Percentiles rank a stretch among this genome's conserved stretches.
phyloP scores from a whole-genome alignment of 1,284 basidiomycete genomes.

The Marasmius oreades region DNA sequence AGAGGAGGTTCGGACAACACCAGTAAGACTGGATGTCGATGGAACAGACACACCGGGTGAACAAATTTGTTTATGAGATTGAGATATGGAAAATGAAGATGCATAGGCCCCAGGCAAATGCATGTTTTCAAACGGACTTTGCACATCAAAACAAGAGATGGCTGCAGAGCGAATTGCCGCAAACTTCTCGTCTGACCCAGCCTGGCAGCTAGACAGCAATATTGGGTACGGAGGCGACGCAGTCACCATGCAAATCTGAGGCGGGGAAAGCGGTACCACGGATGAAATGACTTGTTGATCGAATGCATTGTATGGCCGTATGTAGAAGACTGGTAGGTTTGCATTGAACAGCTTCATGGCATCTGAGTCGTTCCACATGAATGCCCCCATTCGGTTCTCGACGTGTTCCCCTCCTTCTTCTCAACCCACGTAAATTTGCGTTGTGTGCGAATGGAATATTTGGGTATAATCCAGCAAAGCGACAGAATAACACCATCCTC shows the following conservation, averaged over 20 bases:
- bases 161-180: neutral
- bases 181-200: constrained; percentile 9
- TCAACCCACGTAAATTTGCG: neutral
- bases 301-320: neutral
- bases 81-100: neutral
- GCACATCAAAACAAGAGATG: neutral
- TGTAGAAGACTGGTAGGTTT: constrained; percentile 2
- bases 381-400: constrained; percentile 2
- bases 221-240: constrained; percentile 1
- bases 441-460: neutral
- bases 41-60: neutral
- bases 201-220: neutral
- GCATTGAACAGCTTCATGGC: neutral
- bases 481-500: neutral
- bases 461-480: constrained; percentile 1
- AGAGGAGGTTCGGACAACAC: too few relatives aligned
- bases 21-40: neutral
- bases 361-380: constrained; percentile 2
- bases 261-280: neutral
- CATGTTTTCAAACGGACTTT: too few relatives aligned
- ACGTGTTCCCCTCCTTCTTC: neutral
- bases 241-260: neutral
- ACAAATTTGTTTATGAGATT: neutral
- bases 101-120: too few relatives aligned
- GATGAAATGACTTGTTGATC: neutral